A percentile compares a stretch with the other conserved stretches of the same genome.
Evolutionary conservation across 139 green algal genomes (phyloP).

Genomic region (Chlorella sorokiniana): DNA sequence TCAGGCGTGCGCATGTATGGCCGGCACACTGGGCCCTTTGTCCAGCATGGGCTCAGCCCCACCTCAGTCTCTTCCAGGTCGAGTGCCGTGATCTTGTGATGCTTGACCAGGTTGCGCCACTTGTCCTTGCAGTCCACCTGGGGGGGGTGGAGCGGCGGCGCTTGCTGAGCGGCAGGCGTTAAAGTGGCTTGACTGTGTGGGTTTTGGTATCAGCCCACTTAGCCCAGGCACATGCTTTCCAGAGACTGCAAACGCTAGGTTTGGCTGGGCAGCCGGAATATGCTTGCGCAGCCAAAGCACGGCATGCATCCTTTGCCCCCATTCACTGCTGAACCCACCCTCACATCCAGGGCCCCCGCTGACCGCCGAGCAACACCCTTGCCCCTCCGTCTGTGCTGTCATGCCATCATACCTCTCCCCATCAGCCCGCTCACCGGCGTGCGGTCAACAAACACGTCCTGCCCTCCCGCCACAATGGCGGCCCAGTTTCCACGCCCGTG

Average conservation of each 20-base stretch:
- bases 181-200: not conserved
- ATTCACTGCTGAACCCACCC: no score
- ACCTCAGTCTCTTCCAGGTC: slow-evolving; percentile 17
- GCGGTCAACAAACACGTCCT: not conserved
- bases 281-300: no score
- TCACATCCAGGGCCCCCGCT: no score
- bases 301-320: not conserved
- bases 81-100: not conserved
- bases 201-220: no score
- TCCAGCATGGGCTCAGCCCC: not conserved
- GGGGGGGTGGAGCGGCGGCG: no score
- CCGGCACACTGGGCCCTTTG: not conserved
- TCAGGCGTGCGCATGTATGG: no score
- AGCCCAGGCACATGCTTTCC: no score
- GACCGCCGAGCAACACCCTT: no score
- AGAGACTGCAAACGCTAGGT: no score
- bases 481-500: slow-evolving; percentile 22
- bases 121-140: slow-evolving; percentile 26
- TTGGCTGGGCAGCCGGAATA: no score
- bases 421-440: not conserved
- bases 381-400: no score
- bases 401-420: not conserved
- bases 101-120: slow-evolving; percentile 24
- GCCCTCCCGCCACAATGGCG: not conserved
- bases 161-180: not conserved